These are phyloP conservation scores for Clavispora fructus DNA, from an alignment of 805 yeast genomes.

Conservation along the genomic window DNA sequence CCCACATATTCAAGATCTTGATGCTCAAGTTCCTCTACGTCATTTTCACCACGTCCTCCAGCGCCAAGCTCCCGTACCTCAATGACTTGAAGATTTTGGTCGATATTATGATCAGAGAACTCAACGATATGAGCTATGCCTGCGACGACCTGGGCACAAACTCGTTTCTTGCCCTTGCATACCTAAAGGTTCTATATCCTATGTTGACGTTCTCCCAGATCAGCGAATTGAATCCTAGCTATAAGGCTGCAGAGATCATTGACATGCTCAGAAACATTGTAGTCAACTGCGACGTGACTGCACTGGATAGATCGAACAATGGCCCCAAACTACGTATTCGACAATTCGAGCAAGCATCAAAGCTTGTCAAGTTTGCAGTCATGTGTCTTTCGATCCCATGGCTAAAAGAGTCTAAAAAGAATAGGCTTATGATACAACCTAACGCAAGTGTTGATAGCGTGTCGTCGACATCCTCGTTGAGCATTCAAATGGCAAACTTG, in stretches of 20 bases:
- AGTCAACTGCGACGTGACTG: conserved; percentile 16
- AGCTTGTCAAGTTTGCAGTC: conserved; percentile 27
- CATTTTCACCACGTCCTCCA: conserved; percentile 60
- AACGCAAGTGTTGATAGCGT: conserved; percentile 12
- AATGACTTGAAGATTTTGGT: conserved; percentile 82
- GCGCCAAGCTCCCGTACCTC: conserved; percentile 66
- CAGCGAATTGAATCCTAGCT: conserved; percentile 40
- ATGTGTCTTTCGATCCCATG: conserved; percentile 32
- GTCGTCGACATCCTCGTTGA: conserved; percentile 6
- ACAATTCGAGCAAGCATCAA: background rate
- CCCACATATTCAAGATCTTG: conserved; percentile 67
- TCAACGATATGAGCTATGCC: conserved; percentile 58
- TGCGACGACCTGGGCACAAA: conserved; percentile 27
- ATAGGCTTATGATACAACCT: background rate
- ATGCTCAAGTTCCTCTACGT: conserved; percentile 74
- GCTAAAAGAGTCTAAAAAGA: conserved; percentile 17
- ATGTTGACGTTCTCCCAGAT: conserved; percentile 63
- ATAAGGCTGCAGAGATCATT: conserved; percentile 52
- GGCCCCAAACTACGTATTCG: background rate
- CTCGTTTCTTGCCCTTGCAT: conserved; percentile 40
- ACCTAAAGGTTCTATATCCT: conserved; percentile 69
- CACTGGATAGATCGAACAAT: background rate
- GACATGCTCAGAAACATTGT: conserved; percentile 48
- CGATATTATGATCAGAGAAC: conserved; percentile 77
- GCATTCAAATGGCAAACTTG: background rate